phyloP scores from a whole-genome alignment of 305 asterid genomes.

The Fraxinus ornus region DNA sequence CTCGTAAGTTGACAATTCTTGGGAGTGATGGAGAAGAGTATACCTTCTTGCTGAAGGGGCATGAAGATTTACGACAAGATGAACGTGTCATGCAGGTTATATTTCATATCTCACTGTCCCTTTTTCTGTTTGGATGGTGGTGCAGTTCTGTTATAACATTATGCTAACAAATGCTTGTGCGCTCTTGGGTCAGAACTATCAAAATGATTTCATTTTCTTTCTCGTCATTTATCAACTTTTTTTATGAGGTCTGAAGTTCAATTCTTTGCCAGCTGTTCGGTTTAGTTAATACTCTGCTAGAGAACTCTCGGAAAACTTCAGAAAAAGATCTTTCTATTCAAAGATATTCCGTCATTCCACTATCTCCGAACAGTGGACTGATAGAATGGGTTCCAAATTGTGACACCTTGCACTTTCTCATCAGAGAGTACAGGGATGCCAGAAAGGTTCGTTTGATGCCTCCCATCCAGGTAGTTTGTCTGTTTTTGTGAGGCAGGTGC shows the following conservation, averaged over 20 bases:
- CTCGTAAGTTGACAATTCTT: conserved; percentile 90
- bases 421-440: conserved; percentile 96
- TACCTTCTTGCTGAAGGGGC: conserved; percentile 96
- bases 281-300: conserved; percentile 87
- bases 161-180: conserved; percentile 14
- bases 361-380: conserved; percentile 96
- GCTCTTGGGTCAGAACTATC: neutral
- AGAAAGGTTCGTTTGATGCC: conserved; percentile 61
- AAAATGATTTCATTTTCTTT: conserved; percentile 13
- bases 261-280: conserved; percentile 76
- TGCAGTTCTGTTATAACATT: conserved; percentile 10
- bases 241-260: conserved; percentile 27
- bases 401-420: conserved; percentile 92
- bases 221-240: conserved; percentile 14
- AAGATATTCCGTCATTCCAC: conserved; percentile 92
- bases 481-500: conserved; percentile 14
- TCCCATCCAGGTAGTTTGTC: neutral
- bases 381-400: conserved; percentile 99
- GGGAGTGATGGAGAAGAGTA: conserved; percentile 97
- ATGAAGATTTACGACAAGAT: conserved; percentile 98
- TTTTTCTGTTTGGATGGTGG: conserved; percentile 1
- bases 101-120: conserved; percentile 3
- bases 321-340: conserved; percentile 94
- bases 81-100: conserved; percentile 99
- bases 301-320: conserved; percentile 83